Evolutionary conservation across 768 basidiomycete genomes (phyloP), one percentile per base, ranked within the genome.

Genomic region (Porpolomopsis calyptriformis): DNA sequence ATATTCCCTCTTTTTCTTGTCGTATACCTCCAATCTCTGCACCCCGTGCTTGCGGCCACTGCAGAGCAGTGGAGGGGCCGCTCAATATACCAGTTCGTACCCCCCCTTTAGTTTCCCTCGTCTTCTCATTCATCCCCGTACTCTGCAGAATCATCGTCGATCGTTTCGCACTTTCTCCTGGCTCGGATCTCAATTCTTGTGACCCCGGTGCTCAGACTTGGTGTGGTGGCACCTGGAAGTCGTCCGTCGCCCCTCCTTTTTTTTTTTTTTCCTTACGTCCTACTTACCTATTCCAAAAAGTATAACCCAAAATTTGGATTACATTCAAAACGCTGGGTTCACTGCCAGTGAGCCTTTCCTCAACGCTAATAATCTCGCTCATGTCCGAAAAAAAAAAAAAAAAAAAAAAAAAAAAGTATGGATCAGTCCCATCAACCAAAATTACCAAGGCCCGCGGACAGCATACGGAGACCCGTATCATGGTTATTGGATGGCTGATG

Each of bases 181-280:
- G 73, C n/a, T 65, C 76, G 1, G 65, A 72, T 56, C 60, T 64
- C 26, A 72, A 64, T 48, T 56, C 68, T 41, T 88, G 85, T 57
- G 68, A 82, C 54, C 71, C 77, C 4, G 66, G 60, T 22, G 57
- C 69, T 18, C 82, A 78, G 56, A 82, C 80, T 1, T 87, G 77
- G 70, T 91, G 87, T 50, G 88, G 88, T n/a, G 86, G 88, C 4
- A 86, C 80, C n/a, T 90, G 85, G 84, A 78, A 74, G 43, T 69
- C 77, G 72, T 71, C 34, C 50, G 70, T 59, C 29, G 8, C 24
- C 18, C 25, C 22, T 11, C 26, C 42, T 16, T 31, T 23, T 35
- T 27, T 40, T 27, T 23, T 3, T 33, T 19, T 38, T 20, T 49
- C 23, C 39, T 20, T 4, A 33, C 27, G n/a, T 40, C 19, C 43